Conservation (phyloP, 352 stramenopile genomes). For the Aphanomyces astaci region DNA sequence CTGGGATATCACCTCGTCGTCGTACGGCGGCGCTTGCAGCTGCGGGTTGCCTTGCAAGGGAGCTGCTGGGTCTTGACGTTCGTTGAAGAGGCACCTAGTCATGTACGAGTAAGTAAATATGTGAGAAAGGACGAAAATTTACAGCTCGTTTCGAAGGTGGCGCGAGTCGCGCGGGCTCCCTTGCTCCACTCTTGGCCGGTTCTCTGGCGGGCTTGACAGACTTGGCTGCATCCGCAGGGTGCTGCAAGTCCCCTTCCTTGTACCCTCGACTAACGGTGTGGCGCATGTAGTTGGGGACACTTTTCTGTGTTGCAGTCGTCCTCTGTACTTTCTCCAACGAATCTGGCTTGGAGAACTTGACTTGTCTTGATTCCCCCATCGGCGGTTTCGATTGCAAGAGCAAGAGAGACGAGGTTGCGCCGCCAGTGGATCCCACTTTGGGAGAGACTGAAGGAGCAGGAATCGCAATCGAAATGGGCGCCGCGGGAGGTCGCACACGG, state of each 20-base stretch:
- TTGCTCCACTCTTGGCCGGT: background rate
- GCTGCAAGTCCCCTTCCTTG: constrained; percentile 12
- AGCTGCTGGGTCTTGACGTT: too few relatives aligned
- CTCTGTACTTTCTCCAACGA: background rate
- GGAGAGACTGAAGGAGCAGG: background rate
- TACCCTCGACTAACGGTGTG: constrained; percentile 19
- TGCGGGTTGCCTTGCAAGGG: too few relatives aligned
- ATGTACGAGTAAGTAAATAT: too few relatives aligned
- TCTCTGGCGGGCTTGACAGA: too few relatives aligned
- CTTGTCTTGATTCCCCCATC: background rate
- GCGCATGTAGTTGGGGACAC: constrained; percentile 17
- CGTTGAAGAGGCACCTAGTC: too few relatives aligned
- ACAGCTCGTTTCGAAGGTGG: too few relatives aligned
- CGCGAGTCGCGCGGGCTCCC: too few relatives aligned
- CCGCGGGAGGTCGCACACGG: constrained; percentile 5
- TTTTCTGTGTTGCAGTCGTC: background rate
- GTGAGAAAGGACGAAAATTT: too few relatives aligned
- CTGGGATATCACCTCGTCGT: too few relatives aligned
- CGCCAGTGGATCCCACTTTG: background rate
- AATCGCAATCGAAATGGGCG: constrained; percentile 9
- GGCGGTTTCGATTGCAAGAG: background rate
- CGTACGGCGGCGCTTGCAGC: too few relatives aligned
- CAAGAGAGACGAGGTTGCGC: background rate
- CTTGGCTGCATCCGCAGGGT: background rate
- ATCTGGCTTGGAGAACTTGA: background rate